Percentiles rank a stretch among this genome's conserved stretches.
phyloP scores from a whole-genome alignment of 306 rosid species.

The Prunus padus region DNA sequence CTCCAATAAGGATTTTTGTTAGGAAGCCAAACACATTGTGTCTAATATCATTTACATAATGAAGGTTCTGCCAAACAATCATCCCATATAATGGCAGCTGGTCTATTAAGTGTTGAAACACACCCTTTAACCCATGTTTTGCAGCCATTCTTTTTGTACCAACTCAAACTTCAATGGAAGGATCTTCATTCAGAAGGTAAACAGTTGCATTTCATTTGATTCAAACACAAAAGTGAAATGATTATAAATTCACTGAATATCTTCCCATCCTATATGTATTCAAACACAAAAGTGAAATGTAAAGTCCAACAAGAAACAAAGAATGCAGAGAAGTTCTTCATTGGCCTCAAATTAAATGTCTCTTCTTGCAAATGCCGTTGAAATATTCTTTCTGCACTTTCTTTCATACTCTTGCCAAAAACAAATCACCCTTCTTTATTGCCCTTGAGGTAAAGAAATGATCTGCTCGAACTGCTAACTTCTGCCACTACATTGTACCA shows the following conservation, averaged over 20 bases:
- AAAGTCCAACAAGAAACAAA: background rate
- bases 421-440: slow-evolving; percentile 11
- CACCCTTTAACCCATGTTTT: too few species aligned
- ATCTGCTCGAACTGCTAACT: slow-evolving; percentile 20
- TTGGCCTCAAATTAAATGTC: background rate
- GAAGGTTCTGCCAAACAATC: too few species aligned
- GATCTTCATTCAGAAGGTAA: too few species aligned
- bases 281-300: background rate
- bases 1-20: too few species aligned
- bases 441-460: slow-evolving; percentile 25
- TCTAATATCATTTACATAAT: too few species aligned
- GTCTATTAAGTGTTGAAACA: too few species aligned
- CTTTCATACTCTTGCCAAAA: background rate
- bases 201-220: background rate
- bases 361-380: slow-evolving; percentile 3
- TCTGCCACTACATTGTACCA: background rate
- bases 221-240: background rate
- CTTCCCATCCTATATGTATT: background rate
- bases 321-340: background rate
- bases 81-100: too few species aligned
- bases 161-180: too few species aligned
- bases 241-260: background rate
- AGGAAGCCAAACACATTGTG: too few species aligned
- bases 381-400: background rate
- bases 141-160: too few species aligned